A percentile compares a stretch with the other conserved stretches of the same genome.
phyloP scores from a whole-genome alignment of 1,284 basidiomycete genomes.

The Agaricales sp. region DNA sequence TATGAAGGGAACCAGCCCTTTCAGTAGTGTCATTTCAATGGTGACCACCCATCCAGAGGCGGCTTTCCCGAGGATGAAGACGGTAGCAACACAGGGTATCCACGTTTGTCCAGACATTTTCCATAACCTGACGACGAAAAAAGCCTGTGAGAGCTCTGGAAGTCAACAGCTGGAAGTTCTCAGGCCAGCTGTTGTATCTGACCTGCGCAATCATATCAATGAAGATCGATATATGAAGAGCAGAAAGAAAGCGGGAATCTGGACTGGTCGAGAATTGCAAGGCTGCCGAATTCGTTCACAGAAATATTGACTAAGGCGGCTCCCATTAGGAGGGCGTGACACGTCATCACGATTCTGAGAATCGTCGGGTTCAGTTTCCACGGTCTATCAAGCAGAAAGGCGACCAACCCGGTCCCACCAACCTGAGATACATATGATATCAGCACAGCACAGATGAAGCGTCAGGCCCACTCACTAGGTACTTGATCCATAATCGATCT shows the following conservation, averaged over 20 bases:
- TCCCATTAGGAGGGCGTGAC: background rate
- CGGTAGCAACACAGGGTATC: background rate
- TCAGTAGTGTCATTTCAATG: background rate
- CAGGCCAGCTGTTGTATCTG: background rate
- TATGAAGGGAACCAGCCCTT: background rate
- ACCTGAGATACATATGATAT: background rate
- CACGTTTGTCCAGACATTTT: background rate
- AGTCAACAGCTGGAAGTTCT: background rate
- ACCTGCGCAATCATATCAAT: background rate
- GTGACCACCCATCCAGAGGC: background rate
- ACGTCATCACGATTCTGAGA: background rate
- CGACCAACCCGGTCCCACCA: background rate
- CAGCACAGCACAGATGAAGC: background rate
- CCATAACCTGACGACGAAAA: background rate
- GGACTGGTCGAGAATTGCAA: background rate
- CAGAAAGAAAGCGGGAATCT: background rate
- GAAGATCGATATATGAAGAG: background rate
- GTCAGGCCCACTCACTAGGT: background rate
- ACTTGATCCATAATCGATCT: background rate
- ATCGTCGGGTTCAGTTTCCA: background rate
- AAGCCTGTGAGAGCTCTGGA: background rate
- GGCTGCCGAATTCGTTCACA: background rate
- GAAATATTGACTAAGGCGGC: background rate
- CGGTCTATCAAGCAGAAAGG: background rate
- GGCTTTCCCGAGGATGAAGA: background rate